Base-by-base conservation (phyloP, 495 filamentous ascomycete genomes). In the Aspergillus cristatus region DNA sequence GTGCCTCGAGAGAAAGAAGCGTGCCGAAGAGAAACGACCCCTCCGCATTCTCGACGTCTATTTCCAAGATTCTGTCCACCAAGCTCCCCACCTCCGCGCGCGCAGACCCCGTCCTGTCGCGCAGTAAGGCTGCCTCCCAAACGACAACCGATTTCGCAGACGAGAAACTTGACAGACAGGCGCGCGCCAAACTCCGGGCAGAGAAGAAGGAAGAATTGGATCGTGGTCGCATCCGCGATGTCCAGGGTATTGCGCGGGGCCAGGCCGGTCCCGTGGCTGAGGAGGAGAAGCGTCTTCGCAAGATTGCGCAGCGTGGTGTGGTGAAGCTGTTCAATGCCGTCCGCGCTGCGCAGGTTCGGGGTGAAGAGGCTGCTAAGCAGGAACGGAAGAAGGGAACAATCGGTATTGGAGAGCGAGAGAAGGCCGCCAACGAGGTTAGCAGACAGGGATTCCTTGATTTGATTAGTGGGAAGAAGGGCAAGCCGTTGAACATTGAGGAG, bases 311-410 rank as follows among this genome's bases (percentile, higher is more conserved):
- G 67, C 75, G 85, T 18, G 88, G 88, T 71, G 88, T 94, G 14
- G 79, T 96, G 10, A 91, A 89, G 70, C 65, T 98, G 40, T 98
- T 97, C 58, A 94, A 97, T 63, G 93, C 91, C 0, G 86, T 98
- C 18, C 72, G 89, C 20, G 84, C 86, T 6, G 88, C 90, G 12
- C 91, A 97, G 65, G 81, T 95, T 20, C 82, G 81, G 47, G 84
- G 79, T 2, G 74, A 79, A 51, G 77, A 86, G 54, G 86, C 86
- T 7, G 78, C 78, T 50, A 74, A 67, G 63, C 71, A 70, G 26
- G 76, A 78, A 22, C 66, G 74, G 54, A 70, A 73, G 53, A 78
- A 83, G 57, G 84, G 83, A n/a, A 67, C 90, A 10, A 68, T 89
- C 32, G 86, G 85, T 11, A 67, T 76, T 39, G 75, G 68, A 42